Percentiles rank a stretch among this genome's conserved stretches.
phyloP scores from a whole-genome alignment of 345 rosid genomes.

The Sonneratia alba region DNA sequence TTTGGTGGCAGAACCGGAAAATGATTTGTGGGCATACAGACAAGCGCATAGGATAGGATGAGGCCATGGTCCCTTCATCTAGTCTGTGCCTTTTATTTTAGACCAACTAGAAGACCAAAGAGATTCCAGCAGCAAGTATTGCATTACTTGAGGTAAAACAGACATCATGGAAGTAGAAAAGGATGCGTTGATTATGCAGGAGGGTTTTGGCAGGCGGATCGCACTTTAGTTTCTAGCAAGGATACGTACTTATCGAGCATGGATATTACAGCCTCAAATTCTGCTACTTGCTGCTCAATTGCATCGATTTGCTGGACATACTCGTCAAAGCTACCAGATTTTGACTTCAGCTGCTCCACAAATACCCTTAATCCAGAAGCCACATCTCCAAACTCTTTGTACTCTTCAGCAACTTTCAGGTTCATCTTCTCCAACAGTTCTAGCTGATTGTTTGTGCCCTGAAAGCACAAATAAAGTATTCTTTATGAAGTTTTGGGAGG shows the following conservation, averaged over 20 bases:
- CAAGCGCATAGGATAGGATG: no score
- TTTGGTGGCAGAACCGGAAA: no score
- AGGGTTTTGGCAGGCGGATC: neutral
- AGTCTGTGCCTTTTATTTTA: no score
- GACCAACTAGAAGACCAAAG: no score
- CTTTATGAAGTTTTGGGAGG: neutral
- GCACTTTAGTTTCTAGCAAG: constrained; percentile 45
- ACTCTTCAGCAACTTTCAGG: constrained; percentile 57
- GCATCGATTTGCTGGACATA: constrained; percentile 64
- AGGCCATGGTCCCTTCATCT: no score
- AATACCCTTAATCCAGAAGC: constrained; percentile 63
- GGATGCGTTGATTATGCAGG: neutral
- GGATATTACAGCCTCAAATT: constrained; percentile 68
- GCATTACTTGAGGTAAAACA: no score
- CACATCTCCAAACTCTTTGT: constrained; percentile 62
- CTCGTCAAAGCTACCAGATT: constrained; percentile 35
- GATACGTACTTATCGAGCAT: constrained; percentile 70
- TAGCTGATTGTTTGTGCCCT: constrained; percentile 63
- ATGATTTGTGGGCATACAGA: no score
- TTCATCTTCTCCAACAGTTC: constrained; percentile 90
- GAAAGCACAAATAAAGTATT: neutral
- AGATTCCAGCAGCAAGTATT: no score
- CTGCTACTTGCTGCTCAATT: constrained; percentile 67
- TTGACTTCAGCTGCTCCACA: constrained; percentile 61
- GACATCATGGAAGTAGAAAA: no score